Evolutionary conservation across 2,329 filamentous ascomycete genomes (phyloP).

Genomic region (Pyricularia grisea): DNA sequence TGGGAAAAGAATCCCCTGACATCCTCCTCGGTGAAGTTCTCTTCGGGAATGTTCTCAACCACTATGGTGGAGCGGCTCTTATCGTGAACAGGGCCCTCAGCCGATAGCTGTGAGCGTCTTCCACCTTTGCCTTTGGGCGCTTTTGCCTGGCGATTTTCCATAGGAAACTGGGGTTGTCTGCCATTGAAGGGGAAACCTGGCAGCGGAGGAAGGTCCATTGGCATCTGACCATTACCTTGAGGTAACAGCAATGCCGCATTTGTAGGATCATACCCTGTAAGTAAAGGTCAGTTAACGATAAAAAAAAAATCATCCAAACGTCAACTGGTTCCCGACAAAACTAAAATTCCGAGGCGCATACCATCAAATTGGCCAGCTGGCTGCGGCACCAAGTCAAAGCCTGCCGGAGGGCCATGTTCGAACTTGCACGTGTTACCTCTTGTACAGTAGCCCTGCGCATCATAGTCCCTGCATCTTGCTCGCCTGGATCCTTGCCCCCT

Average conservation of each 20-base stretch:
- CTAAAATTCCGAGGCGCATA: neutral
- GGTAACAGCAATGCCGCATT: slow-evolving; percentile 29
- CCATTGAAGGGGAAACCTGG: slow-evolving; percentile 2
- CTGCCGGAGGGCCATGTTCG: slow-evolving; percentile 44
- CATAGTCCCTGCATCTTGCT: slow-evolving; percentile 59
- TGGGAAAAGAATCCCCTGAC: slow-evolving; percentile 62
- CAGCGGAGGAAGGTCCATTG: neutral
- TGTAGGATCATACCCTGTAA: slow-evolving; percentile 48
- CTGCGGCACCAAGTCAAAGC: neutral
- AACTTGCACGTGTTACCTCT: slow-evolving; percentile 58
- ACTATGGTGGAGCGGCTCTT: slow-evolving; percentile 59
- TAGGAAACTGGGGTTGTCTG: slow-evolving; percentile 1
- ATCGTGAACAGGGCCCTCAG: slow-evolving; percentile 53
- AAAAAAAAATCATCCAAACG: slow-evolving; percentile 4
- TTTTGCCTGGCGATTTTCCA: neutral
- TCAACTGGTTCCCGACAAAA: neutral
- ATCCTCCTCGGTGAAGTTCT: slow-evolving; percentile 54
- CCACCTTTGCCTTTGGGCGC: neutral
- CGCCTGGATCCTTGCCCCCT: slow-evolving; percentile 20
- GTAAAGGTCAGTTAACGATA: slow-evolving; percentile 3
- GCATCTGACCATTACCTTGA: slow-evolving; percentile 5
- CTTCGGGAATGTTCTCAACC: slow-evolving; percentile 68
- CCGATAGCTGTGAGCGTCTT: slow-evolving; percentile 45
- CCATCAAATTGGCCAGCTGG: neutral
- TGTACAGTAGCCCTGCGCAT: slow-evolving; percentile 63